Base-by-base conservation (phyloP, 179 eudicot species). In the Dionaea muscipula region DNA sequence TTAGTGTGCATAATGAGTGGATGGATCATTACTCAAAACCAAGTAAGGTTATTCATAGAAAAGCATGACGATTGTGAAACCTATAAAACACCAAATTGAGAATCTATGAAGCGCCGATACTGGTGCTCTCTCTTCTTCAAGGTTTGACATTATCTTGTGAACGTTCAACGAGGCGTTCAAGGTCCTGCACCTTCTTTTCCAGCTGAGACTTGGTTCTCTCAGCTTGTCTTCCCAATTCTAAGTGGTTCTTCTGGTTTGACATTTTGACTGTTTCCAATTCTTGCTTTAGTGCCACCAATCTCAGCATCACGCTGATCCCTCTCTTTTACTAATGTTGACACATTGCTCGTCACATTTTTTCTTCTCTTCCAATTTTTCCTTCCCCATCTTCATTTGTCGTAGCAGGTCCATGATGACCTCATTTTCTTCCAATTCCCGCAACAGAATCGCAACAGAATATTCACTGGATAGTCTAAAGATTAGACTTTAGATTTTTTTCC, bases 71-170 rank as follows among this genome's bases (percentile, higher is more conserved):
- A 51, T 39, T n/a, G 43, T 21, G 78, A 66, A 52, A 91, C 99
- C 99, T 84, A 79, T 35, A 88, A 52, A 49, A 68, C 72, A 57
- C 64, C 70, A 54, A 37, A 74, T 33, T 82, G 91, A 59, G 79
- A 81, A 74, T 79, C 77, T 24, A 88, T 57, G 68, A 84, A 75
- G 69, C 61, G 65, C 64, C 65, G 71, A 68, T 80, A 88, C 36
- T 68, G 70, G 47, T 61, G 75, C 56, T 88, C 96, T 71, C 77
- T 82, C 63, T 67, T 78, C 67, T 67, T 84, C 82, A 85, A 78
- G 62, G 66, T 59, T 82, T 70, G 47, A 76, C 80, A 64, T 78
- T 82, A 51, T 81, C 82, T 52, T 64, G 77, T 67, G 94, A 77
- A 63, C 74, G 83, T 65, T 57, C 56, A 53, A 84, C 63, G 66